Conservation (phyloP, 148 eudicot genomes). For the Rhododendron molle region DNA sequence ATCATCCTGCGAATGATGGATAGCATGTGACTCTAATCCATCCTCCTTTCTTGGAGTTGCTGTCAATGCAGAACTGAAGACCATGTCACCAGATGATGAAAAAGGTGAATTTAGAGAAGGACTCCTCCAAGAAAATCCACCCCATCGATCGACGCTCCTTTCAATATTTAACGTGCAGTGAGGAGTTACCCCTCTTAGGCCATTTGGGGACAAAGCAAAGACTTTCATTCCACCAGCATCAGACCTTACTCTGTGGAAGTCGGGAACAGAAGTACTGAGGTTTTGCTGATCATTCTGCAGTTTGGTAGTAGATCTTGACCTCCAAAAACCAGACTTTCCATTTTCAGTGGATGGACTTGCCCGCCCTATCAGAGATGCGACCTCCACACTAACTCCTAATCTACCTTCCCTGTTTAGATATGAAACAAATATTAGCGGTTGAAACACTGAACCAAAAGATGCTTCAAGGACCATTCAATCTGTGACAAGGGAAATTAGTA, state of each 20-base stretch:
- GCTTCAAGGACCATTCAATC: background rate
- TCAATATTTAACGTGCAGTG: constrained; percentile 13
- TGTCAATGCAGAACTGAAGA: constrained; percentile 11
- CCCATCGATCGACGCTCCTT: constrained; percentile 20
- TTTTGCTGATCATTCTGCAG: constrained; percentile 5
- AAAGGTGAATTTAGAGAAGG: constrained; percentile 27
- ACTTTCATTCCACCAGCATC: constrained; percentile 14
- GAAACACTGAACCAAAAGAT: constrained; percentile 6
- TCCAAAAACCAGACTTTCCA: constrained; percentile 22
- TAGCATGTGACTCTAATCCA: background rate
- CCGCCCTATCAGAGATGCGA: constrained; percentile 7
- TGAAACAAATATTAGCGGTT: background rate
- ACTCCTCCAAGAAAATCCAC: constrained; percentile 18
- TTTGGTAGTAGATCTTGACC: constrained; percentile 28
- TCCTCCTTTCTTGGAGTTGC: constrained; percentile 15
- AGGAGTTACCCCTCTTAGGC: constrained; percentile 22
- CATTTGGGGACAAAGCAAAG: constrained; percentile 9
- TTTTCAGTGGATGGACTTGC: constrained; percentile 28
- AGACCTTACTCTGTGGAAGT: constrained; percentile 21
- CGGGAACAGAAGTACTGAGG: background rate
- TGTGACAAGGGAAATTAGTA: background rate
- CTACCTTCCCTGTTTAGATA: constrained; percentile 29
- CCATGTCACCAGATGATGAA: constrained; percentile 30
- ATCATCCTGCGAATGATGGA: constrained; percentile 5
- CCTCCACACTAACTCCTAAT: constrained; percentile 22